Base-by-base conservation (phyloP, 352 stramenopile genomes). In the Globisporangium echinulatum region DNA sequence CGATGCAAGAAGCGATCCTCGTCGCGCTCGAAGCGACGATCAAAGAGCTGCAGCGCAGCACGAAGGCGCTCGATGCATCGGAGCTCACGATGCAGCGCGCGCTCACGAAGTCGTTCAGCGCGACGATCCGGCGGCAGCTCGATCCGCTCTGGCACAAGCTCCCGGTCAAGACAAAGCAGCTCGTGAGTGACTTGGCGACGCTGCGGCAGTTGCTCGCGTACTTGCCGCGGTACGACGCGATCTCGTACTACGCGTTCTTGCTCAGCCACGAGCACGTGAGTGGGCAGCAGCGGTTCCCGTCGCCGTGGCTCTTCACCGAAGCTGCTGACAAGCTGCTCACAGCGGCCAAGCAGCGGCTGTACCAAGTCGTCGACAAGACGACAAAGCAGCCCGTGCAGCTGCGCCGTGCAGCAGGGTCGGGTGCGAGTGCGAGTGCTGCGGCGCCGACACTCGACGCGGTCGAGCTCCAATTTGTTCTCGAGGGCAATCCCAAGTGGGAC, bases 91-190 rank as follows among this genome's bases (percentile, higher is more conserved):
- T 99, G 61, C 90, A 99, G 59, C 95, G 96, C 42, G 96, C 91
- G 56, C 80, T 99, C 38, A 87, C 92, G 42, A 94, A 96, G 49
- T 83, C 74, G 1, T 92, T 90, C 39, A 70, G 63, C 37, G 71
- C 10, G 17, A 74, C 64, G 15, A 85, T 92, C 65, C 85, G 88
- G 52, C 66, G 87, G 40, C 96, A 99, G 77, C 79, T 99, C 46
- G 96, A 98, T 61, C 87, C 94, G n/a, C 82, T 99, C 56, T 99
- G 96, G 96, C 96, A 99, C 70, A 94, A 94, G 56, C 69, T 99
- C 1, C 68, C 79, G 36, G 68, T 82, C 38, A 90, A 97, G 64
- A 98, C 90, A 0, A 98, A 98, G 62, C 96, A 99, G 77, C 77
- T 97, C 8, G 85, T 97, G n/a, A 69, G 67, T 42, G 85, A 94